These are phyloP conservation scores for Saturnispora quitensis DNA, from an alignment of 805 yeast genomes.

Conservation along the genomic window DNA sequence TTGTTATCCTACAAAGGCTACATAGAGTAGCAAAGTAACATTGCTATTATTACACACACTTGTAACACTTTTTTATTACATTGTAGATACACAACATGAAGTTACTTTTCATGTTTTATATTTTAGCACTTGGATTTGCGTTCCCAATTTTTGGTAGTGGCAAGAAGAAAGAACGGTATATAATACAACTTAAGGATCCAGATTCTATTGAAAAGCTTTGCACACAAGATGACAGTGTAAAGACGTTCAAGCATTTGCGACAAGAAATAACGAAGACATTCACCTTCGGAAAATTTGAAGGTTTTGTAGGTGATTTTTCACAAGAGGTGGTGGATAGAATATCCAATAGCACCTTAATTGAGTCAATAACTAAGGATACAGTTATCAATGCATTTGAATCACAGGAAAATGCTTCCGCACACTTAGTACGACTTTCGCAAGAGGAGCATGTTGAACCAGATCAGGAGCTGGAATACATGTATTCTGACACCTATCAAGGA, in stretches of 20 bases:
- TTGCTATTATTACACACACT: background rate
- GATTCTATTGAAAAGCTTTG: slow-evolving; percentile 41
- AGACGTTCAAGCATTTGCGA: slow-evolving; percentile 33
- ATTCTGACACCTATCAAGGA: slow-evolving; percentile 41
- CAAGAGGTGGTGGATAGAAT: slow-evolving; percentile 38
- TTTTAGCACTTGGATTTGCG: slow-evolving; percentile 1
- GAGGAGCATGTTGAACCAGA: slow-evolving; percentile 22
- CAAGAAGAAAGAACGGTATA: slow-evolving; percentile 25
- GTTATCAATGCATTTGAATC: slow-evolving; percentile 40
- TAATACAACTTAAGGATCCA: slow-evolving; percentile 44
- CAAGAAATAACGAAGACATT: slow-evolving; percentile 42
- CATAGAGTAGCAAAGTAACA: background rate
- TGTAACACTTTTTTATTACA: background rate
- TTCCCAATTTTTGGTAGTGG: slow-evolving; percentile 4
- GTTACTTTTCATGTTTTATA: background rate
- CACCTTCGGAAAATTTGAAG: slow-evolving; percentile 64
- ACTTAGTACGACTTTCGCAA: slow-evolving; percentile 56
- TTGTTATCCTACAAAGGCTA: background rate
- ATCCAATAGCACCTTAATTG: slow-evolving; percentile 51
- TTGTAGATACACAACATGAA: background rate
- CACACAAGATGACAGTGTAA: slow-evolving; percentile 31
- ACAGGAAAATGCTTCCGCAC: slow-evolving; percentile 37
- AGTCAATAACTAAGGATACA: slow-evolving; percentile 61
- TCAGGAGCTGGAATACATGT: slow-evolving; percentile 36
- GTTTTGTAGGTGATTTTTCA: slow-evolving; percentile 56